These are phyloP conservation scores for Celoporthe dispersa DNA, from an alignment of 2,329 filamentous ascomycete species.

Conservation along the genomic window DNA sequence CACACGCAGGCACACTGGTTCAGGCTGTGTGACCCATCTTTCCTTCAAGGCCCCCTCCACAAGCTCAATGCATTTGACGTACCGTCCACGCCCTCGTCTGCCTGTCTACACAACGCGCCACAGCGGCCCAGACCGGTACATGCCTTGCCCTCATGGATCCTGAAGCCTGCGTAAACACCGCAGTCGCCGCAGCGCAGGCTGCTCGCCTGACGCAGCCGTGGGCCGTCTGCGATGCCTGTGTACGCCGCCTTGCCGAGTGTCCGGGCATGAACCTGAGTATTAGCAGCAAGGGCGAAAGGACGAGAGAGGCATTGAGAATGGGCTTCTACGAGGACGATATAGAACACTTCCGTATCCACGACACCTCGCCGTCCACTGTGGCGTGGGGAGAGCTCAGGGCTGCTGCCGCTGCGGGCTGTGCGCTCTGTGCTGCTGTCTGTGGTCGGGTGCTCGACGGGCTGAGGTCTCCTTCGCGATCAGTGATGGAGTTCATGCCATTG, in stretches of 20 bases:
- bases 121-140: not conserved
- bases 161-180: not conserved
- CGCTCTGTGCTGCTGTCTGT: not conserved
- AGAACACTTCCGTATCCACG: not conserved
- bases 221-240: not conserved
- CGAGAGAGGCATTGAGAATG: not conserved
- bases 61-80: not conserved
- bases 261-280: not conserved
- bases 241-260: not conserved
- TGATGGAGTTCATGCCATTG: not conserved
- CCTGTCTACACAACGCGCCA: not conserved
- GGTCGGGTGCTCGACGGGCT: not conserved
- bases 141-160: not conserved
- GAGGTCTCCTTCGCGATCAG: not conserved
- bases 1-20: not conserved
- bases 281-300: not conserved
- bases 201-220: not conserved
- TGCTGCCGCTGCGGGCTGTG: not conserved
- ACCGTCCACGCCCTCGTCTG: not conserved
- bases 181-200: not conserved
- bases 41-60: not conserved
- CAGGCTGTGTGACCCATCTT: not conserved
- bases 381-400: not conserved
- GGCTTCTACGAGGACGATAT: not conserved
- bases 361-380: not conserved